Conservation (phyloP, 106 monocot species). For the Acorus gramineus region DNA sequence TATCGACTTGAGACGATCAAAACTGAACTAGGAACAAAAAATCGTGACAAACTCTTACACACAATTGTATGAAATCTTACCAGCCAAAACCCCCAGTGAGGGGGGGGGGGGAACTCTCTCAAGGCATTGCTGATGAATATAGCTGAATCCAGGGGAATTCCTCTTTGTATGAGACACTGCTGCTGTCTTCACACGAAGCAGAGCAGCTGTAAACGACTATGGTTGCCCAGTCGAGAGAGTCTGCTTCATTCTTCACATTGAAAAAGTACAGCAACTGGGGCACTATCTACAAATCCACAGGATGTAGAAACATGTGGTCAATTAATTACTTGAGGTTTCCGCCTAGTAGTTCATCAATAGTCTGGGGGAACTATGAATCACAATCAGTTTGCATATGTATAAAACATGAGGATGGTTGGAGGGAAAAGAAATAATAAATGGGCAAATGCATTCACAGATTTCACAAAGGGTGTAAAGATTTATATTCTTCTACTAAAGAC, state of each 20-base stretch:
- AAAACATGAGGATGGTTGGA: too few species aligned
- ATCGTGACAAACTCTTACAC: too few species aligned
- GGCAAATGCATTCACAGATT: too few species aligned
- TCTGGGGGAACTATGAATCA: background rate
- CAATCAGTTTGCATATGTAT: too few species aligned
- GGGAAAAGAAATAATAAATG: too few species aligned
- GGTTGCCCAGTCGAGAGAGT: constrained; percentile 88
- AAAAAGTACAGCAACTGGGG: constrained; percentile 88
- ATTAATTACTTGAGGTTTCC: too few species aligned
- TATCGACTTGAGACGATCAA: too few species aligned
- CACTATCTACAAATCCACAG: constrained; percentile 52
- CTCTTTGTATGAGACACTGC: constrained; percentile 39
- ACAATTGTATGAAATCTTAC: too few species aligned
- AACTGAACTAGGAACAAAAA: too few species aligned
- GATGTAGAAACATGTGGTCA: background rate
- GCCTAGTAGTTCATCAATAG: background rate
- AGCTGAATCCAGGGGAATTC: constrained; percentile 95
- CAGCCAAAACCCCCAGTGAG: too few species aligned
- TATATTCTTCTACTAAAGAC: too few species aligned
- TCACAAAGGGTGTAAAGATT: too few species aligned
- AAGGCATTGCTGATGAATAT: constrained; percentile 15
- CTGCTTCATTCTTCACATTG: constrained; percentile 52
- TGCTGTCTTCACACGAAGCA: constrained; percentile 44
- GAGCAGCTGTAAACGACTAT: constrained; percentile 67
- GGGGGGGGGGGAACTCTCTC: background rate